These are phyloP conservation scores for Aleurites moluccanus DNA, from an alignment of 441 rosid species.

Conservation along the genomic window DNA sequence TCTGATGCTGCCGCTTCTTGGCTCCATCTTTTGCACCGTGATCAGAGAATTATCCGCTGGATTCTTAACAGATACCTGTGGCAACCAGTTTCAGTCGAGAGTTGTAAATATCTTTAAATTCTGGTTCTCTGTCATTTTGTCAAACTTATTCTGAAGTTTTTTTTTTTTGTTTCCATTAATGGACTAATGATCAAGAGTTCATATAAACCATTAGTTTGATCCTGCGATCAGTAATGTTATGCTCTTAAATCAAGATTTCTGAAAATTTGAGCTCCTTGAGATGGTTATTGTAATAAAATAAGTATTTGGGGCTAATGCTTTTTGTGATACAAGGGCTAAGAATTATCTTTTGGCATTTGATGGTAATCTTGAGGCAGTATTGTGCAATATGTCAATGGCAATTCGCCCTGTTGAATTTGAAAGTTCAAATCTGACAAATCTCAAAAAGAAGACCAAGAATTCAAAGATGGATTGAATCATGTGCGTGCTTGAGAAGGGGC, in stretches of 20 bases:
- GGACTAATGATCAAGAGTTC: not conserved
- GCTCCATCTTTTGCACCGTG: not conserved
- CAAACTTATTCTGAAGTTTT: not conserved
- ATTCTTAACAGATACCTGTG: not conserved
- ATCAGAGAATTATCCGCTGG: not conserved
- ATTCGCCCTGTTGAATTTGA: too few species aligned
- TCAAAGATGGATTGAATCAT: conserved; percentile 70
- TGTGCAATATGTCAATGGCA: too few species aligned
- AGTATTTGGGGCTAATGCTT: too few species aligned
- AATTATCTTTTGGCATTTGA: too few species aligned
- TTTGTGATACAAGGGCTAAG: too few species aligned
- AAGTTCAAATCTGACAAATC: too few species aligned
- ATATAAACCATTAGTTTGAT: not conserved
- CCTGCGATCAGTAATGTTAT: not conserved
- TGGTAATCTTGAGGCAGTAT: too few species aligned
- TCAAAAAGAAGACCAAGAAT: conserved; percentile 77
- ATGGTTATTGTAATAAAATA: not conserved
- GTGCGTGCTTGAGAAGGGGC: conserved; percentile 75
- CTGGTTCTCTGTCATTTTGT: not conserved
- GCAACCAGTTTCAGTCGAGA: not conserved
- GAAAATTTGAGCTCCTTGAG: not conserved
- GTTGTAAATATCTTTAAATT: not conserved
- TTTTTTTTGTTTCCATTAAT: not conserved
- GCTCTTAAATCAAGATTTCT: not conserved
- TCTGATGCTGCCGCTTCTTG: not conserved